Evolutionary conservation across 1,284 basidiomycete species (phyloP).

Genomic region (Pholiota adiposa): DNA sequence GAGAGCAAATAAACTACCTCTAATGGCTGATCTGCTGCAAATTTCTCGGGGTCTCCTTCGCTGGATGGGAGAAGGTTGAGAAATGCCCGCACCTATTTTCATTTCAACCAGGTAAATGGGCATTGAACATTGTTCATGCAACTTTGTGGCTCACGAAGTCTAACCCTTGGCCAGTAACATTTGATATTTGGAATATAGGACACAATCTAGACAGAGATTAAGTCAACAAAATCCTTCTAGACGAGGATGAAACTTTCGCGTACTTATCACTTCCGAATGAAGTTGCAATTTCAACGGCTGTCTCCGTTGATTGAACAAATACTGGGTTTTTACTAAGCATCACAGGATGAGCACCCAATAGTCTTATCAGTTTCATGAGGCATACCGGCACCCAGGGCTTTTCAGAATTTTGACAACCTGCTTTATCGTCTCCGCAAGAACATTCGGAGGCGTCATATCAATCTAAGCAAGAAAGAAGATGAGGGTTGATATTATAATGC

Average conservation of each 20-base stretch:
- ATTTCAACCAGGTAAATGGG: not conserved
- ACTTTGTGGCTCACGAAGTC: slow-evolving; percentile 56
- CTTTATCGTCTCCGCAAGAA: slow-evolving; percentile 88
- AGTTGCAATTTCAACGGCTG: slow-evolving; percentile 78
- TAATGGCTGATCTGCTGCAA: slow-evolving; percentile 83
- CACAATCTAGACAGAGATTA: slow-evolving; percentile 62
- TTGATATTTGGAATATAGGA: slow-evolving; percentile 93
- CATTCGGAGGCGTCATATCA: slow-evolving; percentile 96
- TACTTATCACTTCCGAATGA: slow-evolving; percentile 74
- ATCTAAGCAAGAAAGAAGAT: slow-evolving; percentile 54
- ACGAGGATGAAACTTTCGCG: slow-evolving; percentile 20
- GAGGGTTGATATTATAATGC: slow-evolving; percentile 4
- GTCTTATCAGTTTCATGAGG: slow-evolving; percentile 14
- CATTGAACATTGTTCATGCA: no score
- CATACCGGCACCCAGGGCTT: slow-evolving; percentile 88
- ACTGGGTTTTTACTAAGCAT: slow-evolving; percentile 70
- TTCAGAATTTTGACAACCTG: slow-evolving; percentile 93
- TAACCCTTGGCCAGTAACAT: slow-evolving; percentile 94
- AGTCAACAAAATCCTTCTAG: not conserved
- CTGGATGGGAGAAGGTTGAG: slow-evolving; percentile 87
- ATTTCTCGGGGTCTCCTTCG: slow-evolving; percentile 81
- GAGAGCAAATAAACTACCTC: slow-evolving; percentile 56
- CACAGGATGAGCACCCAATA: not conserved
- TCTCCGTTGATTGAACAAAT: slow-evolving; percentile 74
- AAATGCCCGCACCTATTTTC: slow-evolving; percentile 75